Base-by-base conservation (phyloP, 2,329 filamentous ascomycete species). In the Dactylellina haptotyla region DNA sequence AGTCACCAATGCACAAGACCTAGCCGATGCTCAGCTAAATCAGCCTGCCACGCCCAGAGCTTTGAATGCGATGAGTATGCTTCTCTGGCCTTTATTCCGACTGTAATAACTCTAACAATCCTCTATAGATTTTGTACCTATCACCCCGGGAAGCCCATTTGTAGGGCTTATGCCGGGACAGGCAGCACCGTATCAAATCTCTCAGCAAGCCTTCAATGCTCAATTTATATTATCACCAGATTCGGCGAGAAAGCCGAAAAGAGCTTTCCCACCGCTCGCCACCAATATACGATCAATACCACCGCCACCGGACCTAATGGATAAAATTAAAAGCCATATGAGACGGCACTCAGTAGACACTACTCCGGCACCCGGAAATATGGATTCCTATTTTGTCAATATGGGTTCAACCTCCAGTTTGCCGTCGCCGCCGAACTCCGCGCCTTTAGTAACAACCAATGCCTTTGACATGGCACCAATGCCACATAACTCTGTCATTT, bases 401-500 rank as follows among this genome's bases (percentile, higher is more conserved):
- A 64, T 58, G 46, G 61, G 67, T 4, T 75, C 75, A 43, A 71
- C 62, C 23, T 75, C 74, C 25, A 71, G 72, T 43, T 50, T 77
- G 18, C 76, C 76, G 6, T 77, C 76, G 5, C 76, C 75, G 1
- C 75, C 76, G 30, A 76, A 77, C 18, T 77, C 76, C 14, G 72
- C 75, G 16, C 76, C 75, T 43, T 46, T 76, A 26, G 75, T 75
- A 9, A 70, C 76, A 43, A 62, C 77, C 32, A 78, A 76, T 56
- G 75, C 75, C 12, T 78, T 78, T 57, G 77, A 78, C 59, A 74
- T 78, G 67, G 77, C 77, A 1, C 77, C 77, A 41, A 70, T 78
- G 46, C 76, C 77, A 3, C 64, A 77, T 41, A 76, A 51, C 73
- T 75, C 72, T 61, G 75, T 37, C 64, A 77, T 64, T 61, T 78